Evolutionary conservation across 768 basidiomycete species (phyloP).

Genomic region (Pilatotrama ljubarskyi): DNA sequence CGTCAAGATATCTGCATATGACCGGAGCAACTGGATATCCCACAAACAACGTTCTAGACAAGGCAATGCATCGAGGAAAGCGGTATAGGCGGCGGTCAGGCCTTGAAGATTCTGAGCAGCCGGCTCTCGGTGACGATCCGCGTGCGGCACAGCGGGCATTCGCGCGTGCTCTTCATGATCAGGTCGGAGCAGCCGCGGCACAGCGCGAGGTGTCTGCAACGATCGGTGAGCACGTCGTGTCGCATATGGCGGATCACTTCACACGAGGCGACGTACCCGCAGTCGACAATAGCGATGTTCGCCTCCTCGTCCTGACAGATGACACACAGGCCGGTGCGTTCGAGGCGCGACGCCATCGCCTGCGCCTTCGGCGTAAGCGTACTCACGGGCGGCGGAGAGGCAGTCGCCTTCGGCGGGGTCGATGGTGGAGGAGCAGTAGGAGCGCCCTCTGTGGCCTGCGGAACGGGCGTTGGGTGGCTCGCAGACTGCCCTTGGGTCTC

Average conservation of each 20-base stretch:
- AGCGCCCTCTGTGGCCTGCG: not conserved
- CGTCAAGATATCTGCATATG: no score
- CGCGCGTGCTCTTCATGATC: slow-evolving; percentile 74
- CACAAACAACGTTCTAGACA: no score
- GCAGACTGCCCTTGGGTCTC: not conserved
- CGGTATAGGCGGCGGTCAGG: slow-evolving; percentile 28
- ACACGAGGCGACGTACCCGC: slow-evolving; percentile 62
- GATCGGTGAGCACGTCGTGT: not conserved
- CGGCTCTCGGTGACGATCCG: slow-evolving; percentile 83
- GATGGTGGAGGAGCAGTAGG: slow-evolving; percentile 13
- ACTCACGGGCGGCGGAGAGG: slow-evolving; percentile 29
- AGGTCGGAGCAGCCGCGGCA: slow-evolving; percentile 78
- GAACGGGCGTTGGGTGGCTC: not conserved
- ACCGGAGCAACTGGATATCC: no score
- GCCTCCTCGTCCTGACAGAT: slow-evolving; percentile 95
- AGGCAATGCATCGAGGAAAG: no score
- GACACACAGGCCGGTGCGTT: slow-evolving; percentile 81
- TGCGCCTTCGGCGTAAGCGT: slow-evolving; percentile 40
- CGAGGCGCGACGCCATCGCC: slow-evolving; percentile 44
- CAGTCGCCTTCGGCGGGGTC: slow-evolving; percentile 20
- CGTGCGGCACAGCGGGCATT: slow-evolving; percentile 90
- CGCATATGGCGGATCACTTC: not conserved
- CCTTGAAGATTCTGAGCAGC: slow-evolving; percentile 73
- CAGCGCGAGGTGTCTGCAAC: slow-evolving; percentile 72
- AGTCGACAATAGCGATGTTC: slow-evolving; percentile 91